Percentiles rank a stretch among this genome's conserved stretches.
Conservation (phyloP, 2,329 filamentous ascomycete species). For the Fusarium scirpi region DNA sequence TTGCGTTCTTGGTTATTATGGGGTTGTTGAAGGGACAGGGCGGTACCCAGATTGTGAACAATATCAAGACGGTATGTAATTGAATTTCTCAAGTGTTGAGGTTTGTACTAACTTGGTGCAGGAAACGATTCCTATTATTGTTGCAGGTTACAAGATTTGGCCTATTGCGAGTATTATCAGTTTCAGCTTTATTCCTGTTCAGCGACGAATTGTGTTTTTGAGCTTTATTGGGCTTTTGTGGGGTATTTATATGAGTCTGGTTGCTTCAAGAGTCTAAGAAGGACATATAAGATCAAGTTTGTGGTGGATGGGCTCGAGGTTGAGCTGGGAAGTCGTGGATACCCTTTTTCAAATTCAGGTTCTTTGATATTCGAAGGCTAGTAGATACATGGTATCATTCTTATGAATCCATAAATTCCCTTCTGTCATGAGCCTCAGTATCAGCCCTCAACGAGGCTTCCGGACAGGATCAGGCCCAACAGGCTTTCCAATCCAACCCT, state of each 20-base stretch:
- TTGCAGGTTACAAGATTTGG: conserved; percentile 65
- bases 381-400: background rate
- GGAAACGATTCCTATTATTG: conserved; percentile 62
- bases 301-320: fast-evolving
- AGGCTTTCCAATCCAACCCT: conserved; percentile 34
- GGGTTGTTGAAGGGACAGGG: conserved; percentile 59
- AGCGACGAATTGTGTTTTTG: conserved; percentile 62
- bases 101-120: conserved; percentile 37
- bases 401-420: too few species aligned
- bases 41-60: conserved; percentile 52
- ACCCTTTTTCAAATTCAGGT: background rate
- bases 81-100: too few species aligned
- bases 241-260: conserved; percentile 65
- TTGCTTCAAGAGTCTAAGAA: conserved; percentile 57
- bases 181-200: conserved; percentile 63
- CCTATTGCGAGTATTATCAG: conserved; percentile 64
- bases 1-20: conserved; percentile 62
- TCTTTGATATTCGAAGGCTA: background rate
- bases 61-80: conserved; percentile 52
- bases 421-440: too few species aligned
- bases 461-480: conserved; percentile 17
- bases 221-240: conserved; percentile 62
- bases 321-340: background rate
- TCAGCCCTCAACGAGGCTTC: background rate
- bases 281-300: fast-evolving